These are phyloP conservation scores for Sistotremastrum niveocremeum DNA, from an alignment of 768 basidiomycete species.

Conservation along the genomic window DNA sequence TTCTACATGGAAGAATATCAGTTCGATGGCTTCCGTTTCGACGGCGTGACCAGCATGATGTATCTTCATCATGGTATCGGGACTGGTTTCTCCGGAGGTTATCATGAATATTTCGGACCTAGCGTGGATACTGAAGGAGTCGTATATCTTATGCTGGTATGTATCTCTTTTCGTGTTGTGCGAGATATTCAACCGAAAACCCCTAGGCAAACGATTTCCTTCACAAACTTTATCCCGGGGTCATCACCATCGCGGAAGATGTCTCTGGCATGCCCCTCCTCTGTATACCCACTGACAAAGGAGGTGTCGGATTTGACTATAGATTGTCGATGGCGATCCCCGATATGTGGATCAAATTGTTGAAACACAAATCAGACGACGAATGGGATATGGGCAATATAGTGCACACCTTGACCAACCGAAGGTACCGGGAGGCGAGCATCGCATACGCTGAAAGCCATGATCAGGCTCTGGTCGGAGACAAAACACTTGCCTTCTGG, in stretches of 20 bases:
- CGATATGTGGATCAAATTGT: conserved; percentile 99
- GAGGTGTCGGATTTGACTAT: conserved; percentile 96
- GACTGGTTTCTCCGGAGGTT: conserved; percentile 93
- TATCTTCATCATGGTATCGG: conserved; percentile 97
- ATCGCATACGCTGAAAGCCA: conserved; percentile 93
- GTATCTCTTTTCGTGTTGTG: conserved; percentile 17
- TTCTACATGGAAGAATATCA: conserved; percentile 92
- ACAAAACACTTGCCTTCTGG: conserved; percentile 99
- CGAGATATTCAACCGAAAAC: background rate
- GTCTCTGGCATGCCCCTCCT: conserved; percentile 99
- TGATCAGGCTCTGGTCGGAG: conserved; percentile 95
- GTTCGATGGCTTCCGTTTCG: conserved; percentile 97
- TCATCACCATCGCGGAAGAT: conserved; percentile 93
- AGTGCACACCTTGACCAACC: conserved; percentile 79
- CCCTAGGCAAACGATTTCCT: conserved; percentile 85
- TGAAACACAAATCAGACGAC: conserved; percentile 82
- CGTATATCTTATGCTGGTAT: conserved; percentile 91
- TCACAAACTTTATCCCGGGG: conserved; percentile 64
- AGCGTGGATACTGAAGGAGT: conserved; percentile 78
- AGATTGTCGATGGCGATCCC: conserved; percentile 97
- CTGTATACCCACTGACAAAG: conserved; percentile 59
- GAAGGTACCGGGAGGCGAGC: conserved; percentile 80
- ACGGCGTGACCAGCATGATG: conserved; percentile 99
- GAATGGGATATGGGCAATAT: conserved; percentile 84
- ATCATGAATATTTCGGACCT: conserved; percentile 94